Evolutionary conservation across 306 rosid genomes (phyloP).

Genomic region (Sindora glabra): DNA sequence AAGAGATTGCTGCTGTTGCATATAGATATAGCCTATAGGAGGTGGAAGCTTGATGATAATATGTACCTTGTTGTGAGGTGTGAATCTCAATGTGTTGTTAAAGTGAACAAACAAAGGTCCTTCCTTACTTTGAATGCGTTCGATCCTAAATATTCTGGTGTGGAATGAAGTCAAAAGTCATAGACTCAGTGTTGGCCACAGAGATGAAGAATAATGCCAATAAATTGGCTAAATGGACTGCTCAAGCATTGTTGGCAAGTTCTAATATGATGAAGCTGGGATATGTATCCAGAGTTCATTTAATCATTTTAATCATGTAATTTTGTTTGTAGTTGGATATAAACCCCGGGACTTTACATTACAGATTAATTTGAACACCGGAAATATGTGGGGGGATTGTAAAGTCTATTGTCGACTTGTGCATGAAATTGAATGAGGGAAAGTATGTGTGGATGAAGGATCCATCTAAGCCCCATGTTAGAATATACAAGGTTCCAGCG

Average conservation of each 20-base stretch:
- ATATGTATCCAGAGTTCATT: slow-evolving; percentile 87
- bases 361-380: slow-evolving; percentile 69
- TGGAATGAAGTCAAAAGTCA: slow-evolving; percentile 92
- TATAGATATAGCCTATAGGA: slow-evolving; percentile 72
- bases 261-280: slow-evolving; percentile 96
- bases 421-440: slow-evolving; percentile 92
- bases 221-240: slow-evolving; percentile 93
- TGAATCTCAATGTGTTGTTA: slow-evolving; percentile 90
- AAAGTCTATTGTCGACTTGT: slow-evolving; percentile 94
- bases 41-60: slow-evolving; percentile 86
- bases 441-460: slow-evolving; percentile 88
- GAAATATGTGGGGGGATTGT: slow-evolving; percentile 97
- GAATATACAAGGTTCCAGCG: slow-evolving; percentile 81
- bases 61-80: slow-evolving; percentile 84
- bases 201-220: slow-evolving; percentile 95
- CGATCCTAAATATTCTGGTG: slow-evolving; percentile 84
- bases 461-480: slow-evolving; percentile 88
- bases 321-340: slow-evolving; percentile 81
- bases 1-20: slow-evolving; percentile 83
- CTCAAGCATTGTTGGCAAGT: slow-evolving; percentile 73
- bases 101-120: slow-evolving; percentile 73
- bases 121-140: slow-evolving; percentile 88
- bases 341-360: slow-evolving; percentile 79
- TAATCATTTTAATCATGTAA: slow-evolving; percentile 84
- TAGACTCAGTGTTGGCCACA: slow-evolving; percentile 98